These are phyloP conservation scores for Penicillium expansum DNA, from an alignment of 2,329 filamentous ascomycete species.

Conservation along the genomic window DNA sequence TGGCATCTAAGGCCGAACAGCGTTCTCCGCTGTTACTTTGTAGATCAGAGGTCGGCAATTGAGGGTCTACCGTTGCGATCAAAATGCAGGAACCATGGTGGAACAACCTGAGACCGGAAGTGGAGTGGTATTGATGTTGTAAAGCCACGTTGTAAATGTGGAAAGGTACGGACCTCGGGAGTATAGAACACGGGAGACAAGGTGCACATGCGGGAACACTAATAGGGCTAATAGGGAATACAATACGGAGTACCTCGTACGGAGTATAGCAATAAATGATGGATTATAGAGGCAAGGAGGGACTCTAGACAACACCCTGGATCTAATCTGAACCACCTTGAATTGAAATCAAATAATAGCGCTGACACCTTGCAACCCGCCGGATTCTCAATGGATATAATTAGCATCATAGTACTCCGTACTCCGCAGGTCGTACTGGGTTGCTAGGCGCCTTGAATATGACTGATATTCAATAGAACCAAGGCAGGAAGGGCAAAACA, in stretches of 20 bases:
- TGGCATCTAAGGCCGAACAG: background rate
- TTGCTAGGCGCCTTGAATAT: background rate
- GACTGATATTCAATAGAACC: background rate
- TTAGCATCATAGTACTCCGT: background rate
- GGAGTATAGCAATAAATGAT: background rate
- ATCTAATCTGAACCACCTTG: background rate
- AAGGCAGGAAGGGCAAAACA: background rate
- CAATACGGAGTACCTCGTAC: background rate
- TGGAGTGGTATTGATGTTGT: background rate
- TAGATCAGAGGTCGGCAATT: background rate
- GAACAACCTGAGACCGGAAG: background rate
- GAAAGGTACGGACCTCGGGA: background rate
- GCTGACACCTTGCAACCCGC: conserved; percentile 4
- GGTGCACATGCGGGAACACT: background rate
- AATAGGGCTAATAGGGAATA: background rate
- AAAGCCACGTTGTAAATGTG: background rate
- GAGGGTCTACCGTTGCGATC: background rate
- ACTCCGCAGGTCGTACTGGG: background rate
- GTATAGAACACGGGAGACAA: background rate
- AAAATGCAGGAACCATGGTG: background rate
- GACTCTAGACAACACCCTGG: background rate
- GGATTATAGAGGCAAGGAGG: background rate
- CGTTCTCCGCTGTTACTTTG: background rate
- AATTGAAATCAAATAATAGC: background rate
- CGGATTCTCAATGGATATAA: conserved; percentile 5